A percentile compares a stretch with the other conserved stretches of the same genome.
Evolutionary conservation across 179 eudicot species (phyloP).

Genomic region (Beta corolliflora): DNA sequence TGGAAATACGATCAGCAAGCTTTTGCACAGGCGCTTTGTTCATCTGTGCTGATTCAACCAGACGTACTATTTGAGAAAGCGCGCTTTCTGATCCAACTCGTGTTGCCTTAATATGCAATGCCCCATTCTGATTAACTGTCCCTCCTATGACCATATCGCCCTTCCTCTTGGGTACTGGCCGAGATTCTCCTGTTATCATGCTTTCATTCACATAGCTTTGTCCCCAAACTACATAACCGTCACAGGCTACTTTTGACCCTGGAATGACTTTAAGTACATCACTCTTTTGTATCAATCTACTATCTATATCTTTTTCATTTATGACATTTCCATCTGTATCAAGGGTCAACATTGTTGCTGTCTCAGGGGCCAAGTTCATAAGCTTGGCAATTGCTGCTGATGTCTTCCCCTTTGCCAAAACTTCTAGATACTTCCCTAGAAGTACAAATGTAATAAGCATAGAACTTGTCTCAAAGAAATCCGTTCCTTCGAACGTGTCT

Average conservation of each 20-base stretch:
- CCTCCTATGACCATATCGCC: slow-evolving; percentile 93
- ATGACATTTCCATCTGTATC: slow-evolving; percentile 59
- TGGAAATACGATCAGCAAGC: slow-evolving; percentile 85
- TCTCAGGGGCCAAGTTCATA: slow-evolving; percentile 84
- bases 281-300: slow-evolving; percentile 76
- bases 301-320: slow-evolving; percentile 75
- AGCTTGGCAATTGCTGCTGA: slow-evolving; percentile 97
- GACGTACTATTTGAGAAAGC: slow-evolving; percentile 84
- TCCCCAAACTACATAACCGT: slow-evolving; percentile 88
- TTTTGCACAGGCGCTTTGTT: slow-evolving; percentile 95
- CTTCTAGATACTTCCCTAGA: slow-evolving; percentile 88
- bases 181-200: slow-evolving; percentile 94
- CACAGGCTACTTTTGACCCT: slow-evolving; percentile 88
- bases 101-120: slow-evolving; percentile 71
- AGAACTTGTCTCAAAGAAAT: slow-evolving; percentile 94
- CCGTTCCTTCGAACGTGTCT: slow-evolving; percentile 56
- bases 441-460: slow-evolving; percentile 95
- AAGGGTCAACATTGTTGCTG: slow-evolving; percentile 61
- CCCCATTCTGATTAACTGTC: slow-evolving; percentile 86
- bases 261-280: slow-evolving; percentile 89
- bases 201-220: slow-evolving; percentile 94
- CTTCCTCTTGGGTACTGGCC: slow-evolving; percentile 72
- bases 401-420: slow-evolving; percentile 91
- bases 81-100: slow-evolving; percentile 91
- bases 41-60: slow-evolving; percentile 97